A percentile compares a stretch with the other conserved stretches of the same genome.
phyloP scores from a whole-genome alignment of 2,329 filamentous ascomycete genomes.

The Geosmithia flava region DNA sequence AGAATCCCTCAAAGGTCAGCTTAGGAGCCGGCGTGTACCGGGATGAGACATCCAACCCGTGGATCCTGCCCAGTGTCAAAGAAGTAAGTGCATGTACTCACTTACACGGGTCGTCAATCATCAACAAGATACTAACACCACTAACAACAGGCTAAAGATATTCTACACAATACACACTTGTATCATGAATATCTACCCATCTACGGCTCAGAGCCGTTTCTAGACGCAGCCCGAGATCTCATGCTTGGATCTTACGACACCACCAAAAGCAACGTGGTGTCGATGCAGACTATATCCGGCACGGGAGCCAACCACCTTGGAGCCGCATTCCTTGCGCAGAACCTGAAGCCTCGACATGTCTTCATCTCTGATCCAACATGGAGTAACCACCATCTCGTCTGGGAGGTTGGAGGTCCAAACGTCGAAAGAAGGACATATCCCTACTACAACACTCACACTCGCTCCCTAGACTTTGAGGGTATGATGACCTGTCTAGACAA shows the following conservation, averaged over 20 bases:
- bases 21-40: constrained; percentile 60
- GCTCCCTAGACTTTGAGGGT: too few relatives aligned
- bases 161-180: too few relatives aligned
- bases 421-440: constrained; percentile 4
- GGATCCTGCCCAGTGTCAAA: constrained; percentile 57
- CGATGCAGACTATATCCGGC: constrained; percentile 20
- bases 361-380: constrained; percentile 12
- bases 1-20: constrained; percentile 19
- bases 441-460: too few relatives aligned
- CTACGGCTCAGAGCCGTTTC: too few relatives aligned
- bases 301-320: constrained; percentile 20
- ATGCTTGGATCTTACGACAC: too few relatives aligned
- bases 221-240: too few relatives aligned
- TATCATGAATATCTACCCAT: too few relatives aligned
- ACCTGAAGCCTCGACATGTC: constrained; percentile 11
- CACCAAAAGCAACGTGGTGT: constrained; percentile 20
- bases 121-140: too few relatives aligned
- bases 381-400: constrained; percentile 38
- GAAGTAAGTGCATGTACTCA: too few relatives aligned
- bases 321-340: constrained; percentile 11
- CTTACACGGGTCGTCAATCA: too few relatives aligned
- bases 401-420: constrained; percentile 8
- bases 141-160: too few relatives aligned
- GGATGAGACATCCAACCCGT: constrained; percentile 81
- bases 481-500: too few relatives aligned